These are phyloP conservation scores for Aspergillus pseudoviridinutans DNA, from an alignment of 2,329 filamentous ascomycete species.

Conservation along the genomic window DNA sequence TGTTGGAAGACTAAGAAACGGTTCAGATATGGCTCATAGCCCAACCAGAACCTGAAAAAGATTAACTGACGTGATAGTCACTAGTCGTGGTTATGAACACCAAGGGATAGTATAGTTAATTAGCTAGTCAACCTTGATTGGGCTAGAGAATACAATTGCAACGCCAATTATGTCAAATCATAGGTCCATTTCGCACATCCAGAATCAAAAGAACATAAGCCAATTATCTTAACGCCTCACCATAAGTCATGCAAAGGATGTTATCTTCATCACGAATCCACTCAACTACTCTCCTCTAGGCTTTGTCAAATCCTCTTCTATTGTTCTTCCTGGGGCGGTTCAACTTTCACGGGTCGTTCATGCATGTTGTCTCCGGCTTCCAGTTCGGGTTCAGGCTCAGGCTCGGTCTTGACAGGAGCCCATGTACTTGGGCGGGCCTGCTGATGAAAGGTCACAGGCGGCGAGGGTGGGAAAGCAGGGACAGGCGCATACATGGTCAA, in stretches of 20 bases:
- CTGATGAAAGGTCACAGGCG: not conserved
- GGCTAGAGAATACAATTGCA: not conserved
- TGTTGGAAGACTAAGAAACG: not conserved
- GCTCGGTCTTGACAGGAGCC: not conserved
- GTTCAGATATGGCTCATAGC: not conserved
- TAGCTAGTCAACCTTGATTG: not conserved
- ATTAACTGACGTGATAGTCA: not conserved
- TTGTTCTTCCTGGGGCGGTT: conserved; percentile 8
- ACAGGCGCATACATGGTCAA: conserved; percentile 12
- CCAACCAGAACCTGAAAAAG: not conserved
- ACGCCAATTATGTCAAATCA: not conserved
- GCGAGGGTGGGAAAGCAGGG: not conserved
- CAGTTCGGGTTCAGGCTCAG: conserved; percentile 14
- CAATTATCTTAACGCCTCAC: not conserved
- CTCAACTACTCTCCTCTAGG: not conserved
- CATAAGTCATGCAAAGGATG: not conserved
- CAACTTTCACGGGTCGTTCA: conserved; percentile 20
- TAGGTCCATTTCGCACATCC: not conserved
- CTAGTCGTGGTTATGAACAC: not conserved
- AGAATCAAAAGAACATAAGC: not conserved
- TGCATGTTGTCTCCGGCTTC: conserved; percentile 9
- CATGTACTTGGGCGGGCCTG: not conserved
- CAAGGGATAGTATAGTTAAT: not conserved
- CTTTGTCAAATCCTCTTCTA: not conserved
- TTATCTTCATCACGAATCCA: not conserved